Base-by-base conservation (phyloP, 2,329 filamentous ascomycete genomes). In the Stachybotrys echinatus region DNA sequence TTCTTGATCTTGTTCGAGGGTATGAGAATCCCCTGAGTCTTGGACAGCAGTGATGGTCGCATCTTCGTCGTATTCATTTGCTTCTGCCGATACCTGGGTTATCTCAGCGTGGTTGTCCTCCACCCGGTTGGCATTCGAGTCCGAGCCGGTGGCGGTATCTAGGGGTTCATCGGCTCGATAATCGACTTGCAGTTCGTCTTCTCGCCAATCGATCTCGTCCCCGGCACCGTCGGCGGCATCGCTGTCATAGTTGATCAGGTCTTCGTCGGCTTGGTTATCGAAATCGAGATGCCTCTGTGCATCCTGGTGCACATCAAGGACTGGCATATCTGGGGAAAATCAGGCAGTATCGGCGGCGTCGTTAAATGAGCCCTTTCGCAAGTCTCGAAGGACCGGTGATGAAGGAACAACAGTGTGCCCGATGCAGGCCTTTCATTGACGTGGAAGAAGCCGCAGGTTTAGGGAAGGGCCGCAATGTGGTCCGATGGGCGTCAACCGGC, bases 161-260 rank as follows among this genome's bases (percentile, higher is more conserved):
- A n/a, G n/a, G n/a, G n/a, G n/a, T 23, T 54, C 45, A 40, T 64
- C 50, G 20, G 55, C 58, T 19, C 44, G 42, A 17, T 42, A 20
- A 8, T 42, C 19, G 10, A 12, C 7, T 18, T 42, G 12, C 39
- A 18, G 8, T 42, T 20, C 39, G 19, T 10, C 8, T 18, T 12
- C 19, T 10, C 10, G 17, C 8, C 10, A 8, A 17, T 10, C 18
- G 39, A 8, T 10, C 19, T 52, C 49, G 47, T 57, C 46, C 7
- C 58, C 55, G 6, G 52, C 50, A 18, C 57, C 51, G 37, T 61
- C 58, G 17, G 54, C 51, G 54, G 63, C 62, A 40, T 69, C 69
- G 47, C 62, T 67, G 23, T 71, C 69, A 39, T 69, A 72, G 50
- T 68, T 63, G 46, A 71, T 67, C 21, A 69, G 54, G 49, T 72